Evolutionary conservation across 2,329 filamentous ascomycete genomes (phyloP), one percentile per base, ranked within the genome.

Genomic region (Sarocladium strictum): DNA sequence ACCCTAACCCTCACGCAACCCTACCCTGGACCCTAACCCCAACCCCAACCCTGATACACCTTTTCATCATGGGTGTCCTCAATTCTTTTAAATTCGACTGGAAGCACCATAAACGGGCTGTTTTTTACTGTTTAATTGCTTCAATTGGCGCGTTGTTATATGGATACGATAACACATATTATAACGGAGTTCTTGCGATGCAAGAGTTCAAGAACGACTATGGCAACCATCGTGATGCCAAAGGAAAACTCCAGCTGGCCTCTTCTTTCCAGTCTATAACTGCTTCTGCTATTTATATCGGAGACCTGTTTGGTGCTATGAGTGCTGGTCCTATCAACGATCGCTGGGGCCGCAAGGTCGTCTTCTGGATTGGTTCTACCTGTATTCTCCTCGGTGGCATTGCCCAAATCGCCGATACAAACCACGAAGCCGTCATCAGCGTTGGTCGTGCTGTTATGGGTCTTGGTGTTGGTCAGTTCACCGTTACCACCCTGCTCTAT

Each of bases 251-350:
- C n/a, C 56, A 58, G 9, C 56, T 67, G 5, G 54, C 58, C 12
- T 60, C 63, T 9, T 64, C 63, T 15, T 65, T 65, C 53, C 60
- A 63, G 21, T 67, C 69, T 6, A 55, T 72, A 14, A 69, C 68
- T 2, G 64, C 69, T 7, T 70, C 67, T 11, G 65, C 66, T 47
- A 72, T 72, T 59, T 69, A 71, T 55, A 66, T 72, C 14, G 70
- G 69, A n/a, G 70, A 72, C 50, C 60, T 70, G 1, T 50, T 69
- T 27, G 69, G 70, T 33, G 65, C 69, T 5, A 57, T 72, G 3
- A 33, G 60, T 4, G 61, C 69, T 11, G 68, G 68, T 2, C 69
- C 67, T 6, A 65, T 71, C 56, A 72, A 71, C 57, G 69, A 72
- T 47, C 52, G 56, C 29, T 66, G 62, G 55, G 70, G 70, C 21